phyloP scores from a whole-genome alignment of 352 stramenopile genomes.

The Globisporangium recalcitrans region DNA sequence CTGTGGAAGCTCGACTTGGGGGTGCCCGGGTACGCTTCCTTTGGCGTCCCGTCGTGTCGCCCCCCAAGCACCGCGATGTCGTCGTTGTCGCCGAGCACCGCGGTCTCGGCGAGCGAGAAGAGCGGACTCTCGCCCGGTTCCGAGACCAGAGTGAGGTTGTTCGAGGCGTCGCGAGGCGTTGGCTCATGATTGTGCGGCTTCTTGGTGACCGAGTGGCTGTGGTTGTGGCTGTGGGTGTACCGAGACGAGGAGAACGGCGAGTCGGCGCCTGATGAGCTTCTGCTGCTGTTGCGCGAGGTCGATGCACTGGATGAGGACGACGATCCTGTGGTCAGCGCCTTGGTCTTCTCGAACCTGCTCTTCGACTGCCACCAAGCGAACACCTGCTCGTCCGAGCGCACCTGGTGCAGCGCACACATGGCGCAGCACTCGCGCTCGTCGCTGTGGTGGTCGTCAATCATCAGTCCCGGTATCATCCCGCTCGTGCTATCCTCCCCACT shows the following conservation, averaged over 20 bases:
- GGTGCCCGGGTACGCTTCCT: conserved; percentile 13
- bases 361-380: conserved; percentile 11
- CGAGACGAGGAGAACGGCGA: conserved; percentile 2
- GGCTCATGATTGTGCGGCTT: not conserved
- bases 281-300: not conserved
- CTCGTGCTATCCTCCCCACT: not conserved
- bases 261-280: not conserved
- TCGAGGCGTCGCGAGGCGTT: not conserved
- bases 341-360: conserved; percentile 7
- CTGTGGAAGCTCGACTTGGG: conserved; percentile 11
- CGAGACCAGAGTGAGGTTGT: conserved; percentile 2
- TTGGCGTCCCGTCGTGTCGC: conserved; percentile 8
- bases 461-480: not conserved
- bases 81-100: conserved; percentile 3
- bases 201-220: not conserved
- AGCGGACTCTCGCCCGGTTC: not conserved
- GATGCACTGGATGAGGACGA: not conserved
- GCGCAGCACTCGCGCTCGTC: conserved; percentile 11
- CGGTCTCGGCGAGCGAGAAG: conserved; percentile 1
- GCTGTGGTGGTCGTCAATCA: not conserved
- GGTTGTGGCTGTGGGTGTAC: not conserved
- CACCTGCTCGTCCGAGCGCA: conserved; percentile 10
- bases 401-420: conserved; percentile 9
- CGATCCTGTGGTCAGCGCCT: not conserved
- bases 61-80: conserved; percentile 3